Evolutionary conservation across 805 yeast genomes (phyloP).

Genomic region (Saturnispora bothae): DNA sequence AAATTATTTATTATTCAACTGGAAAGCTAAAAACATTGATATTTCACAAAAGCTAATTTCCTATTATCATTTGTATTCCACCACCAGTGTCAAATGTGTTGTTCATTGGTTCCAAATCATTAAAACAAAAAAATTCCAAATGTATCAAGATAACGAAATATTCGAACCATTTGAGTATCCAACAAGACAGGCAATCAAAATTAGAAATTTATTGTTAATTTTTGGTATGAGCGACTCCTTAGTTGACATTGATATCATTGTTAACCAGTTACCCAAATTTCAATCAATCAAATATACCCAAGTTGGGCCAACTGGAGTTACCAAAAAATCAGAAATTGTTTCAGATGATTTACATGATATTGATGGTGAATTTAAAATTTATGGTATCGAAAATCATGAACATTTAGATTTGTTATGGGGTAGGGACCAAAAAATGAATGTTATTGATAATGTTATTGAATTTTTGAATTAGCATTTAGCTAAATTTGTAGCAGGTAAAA

Average conservation of each 20-base stretch:
- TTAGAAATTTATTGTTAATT: slow-evolving; percentile 59
- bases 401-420: slow-evolving; percentile 95
- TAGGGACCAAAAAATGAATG: slow-evolving; percentile 42
- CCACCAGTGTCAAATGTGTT: slow-evolving; percentile 82
- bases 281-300: slow-evolving; percentile 7
- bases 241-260: slow-evolving; percentile 75
- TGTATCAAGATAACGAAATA: slow-evolving; percentile 68
- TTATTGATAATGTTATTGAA: slow-evolving; percentile 32
- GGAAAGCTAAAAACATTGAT: slow-evolving; percentile 68
- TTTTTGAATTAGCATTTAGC: slow-evolving; percentile 17
- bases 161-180: slow-evolving; percentile 39
- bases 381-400: slow-evolving; percentile 63
- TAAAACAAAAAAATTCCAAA: slow-evolving; percentile 64
- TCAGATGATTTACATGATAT: background rate
- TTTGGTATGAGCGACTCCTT: slow-evolving; percentile 80
- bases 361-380: slow-evolving; percentile 14
- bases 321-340: slow-evolving; percentile 4
- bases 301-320: slow-evolving; percentile 8
- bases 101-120: slow-evolving; percentile 97
- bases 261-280: slow-evolving; percentile 31
- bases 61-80: slow-evolving; percentile 80
- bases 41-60: slow-evolving; percentile 66
- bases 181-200: slow-evolving; percentile 39
- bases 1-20: slow-evolving; percentile 59
- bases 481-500: too few species aligned